phyloP scores from a whole-genome alignment of 2,329 filamentous ascomycete species.

The Cadophora malorum region DNA sequence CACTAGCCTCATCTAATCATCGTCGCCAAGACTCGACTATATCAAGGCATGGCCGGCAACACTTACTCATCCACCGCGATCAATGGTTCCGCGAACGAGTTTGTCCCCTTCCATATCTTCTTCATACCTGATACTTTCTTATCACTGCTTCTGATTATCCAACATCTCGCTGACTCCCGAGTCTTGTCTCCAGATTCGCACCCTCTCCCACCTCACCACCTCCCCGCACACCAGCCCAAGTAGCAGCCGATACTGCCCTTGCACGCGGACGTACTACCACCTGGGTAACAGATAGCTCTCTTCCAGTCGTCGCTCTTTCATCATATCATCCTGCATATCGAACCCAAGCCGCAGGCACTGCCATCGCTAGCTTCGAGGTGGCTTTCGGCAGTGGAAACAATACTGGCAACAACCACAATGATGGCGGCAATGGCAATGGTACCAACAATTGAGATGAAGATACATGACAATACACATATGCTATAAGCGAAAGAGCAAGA shows the following conservation, averaged over 20 bases:
- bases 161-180: neutral
- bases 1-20: neutral
- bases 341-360: neutral
- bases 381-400: no score
- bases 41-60: neutral
- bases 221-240: neutral
- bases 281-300: neutral
- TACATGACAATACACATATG: neutral
- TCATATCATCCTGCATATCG: neutral
- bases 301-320: neutral
- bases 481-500: neutral
- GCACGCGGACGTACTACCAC: neutral
- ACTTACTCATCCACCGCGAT: neutral
- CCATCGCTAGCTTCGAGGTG: neutral
- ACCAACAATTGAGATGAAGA: neutral
- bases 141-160: neutral
- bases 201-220: neutral
- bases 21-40: neutral
- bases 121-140: neutral
- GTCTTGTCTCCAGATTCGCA: neutral
- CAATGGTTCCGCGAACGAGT: neutral
- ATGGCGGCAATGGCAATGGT: neutral
- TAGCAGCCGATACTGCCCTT: neutral
- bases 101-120: neutral
- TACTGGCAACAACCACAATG: no score